Base-by-base conservation (phyloP, 345 rosid genomes). In the Ceriops tagal region DNA sequence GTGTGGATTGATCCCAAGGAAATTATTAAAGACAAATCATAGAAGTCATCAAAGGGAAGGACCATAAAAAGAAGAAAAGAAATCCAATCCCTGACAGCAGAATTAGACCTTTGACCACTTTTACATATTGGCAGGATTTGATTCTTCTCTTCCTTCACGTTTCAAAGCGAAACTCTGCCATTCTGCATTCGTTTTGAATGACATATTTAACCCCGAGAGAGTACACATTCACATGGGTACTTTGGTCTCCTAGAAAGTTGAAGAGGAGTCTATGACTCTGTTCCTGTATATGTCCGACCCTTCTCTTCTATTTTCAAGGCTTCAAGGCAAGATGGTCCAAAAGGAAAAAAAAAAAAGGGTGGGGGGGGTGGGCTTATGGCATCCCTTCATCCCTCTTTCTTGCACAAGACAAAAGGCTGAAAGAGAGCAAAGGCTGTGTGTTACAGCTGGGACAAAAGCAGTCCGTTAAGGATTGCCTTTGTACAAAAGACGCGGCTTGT, bases 1-100 rank as follows among this genome's bases (percentile, higher is more conserved):
- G 78, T 63, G 85, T 64, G 81, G 77, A 70, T 71, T 82, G 84
- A 83, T 83, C 87, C 84, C 91, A 70, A 81, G 43, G 77, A 47
- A 55, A 61, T 59, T 68, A 74, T 74, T 73, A 65, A 79, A 78
- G 67, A 78, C 79, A 79, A 77, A 84, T 84, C 84, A 83, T 83
- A 76, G 82, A 81, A 82, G 79, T 79, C 85, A 81, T 84, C 76
- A 79, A 84, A 81, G 73, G 78, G 47, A 39, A 43, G 19, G 26
- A 69, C 15, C 37, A 11, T 46, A 31, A 31, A 22, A 35, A n/a
- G 21, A 8, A 57, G 37, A 11, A 32, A 32, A 32, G 28, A 66
- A 34, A 62, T 30, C 64, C 56, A 68, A 61, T 71, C 70, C 66
- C 76, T 69, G 82, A 69, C 80, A 72, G 61, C 66, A 61, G 75